Evolutionary conservation across 495 filamentous ascomycete genomes (phyloP).

Genomic region (Neurospora discreta): DNA sequence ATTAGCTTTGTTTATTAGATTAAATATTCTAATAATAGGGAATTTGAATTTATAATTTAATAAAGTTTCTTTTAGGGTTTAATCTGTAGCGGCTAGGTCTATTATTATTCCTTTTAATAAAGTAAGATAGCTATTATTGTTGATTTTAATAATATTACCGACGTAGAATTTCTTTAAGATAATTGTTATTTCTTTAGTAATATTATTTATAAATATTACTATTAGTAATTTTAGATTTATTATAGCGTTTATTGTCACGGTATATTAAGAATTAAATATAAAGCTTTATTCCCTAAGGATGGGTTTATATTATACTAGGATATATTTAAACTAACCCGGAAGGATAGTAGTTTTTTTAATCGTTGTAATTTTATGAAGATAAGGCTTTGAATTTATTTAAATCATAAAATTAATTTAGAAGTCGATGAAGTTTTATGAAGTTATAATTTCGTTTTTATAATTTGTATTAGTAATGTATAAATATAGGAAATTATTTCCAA

Average conservation of each 20-base stretch:
- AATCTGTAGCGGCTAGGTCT: too few species aligned
- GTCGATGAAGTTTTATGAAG: too few species aligned
- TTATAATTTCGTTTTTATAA: too few species aligned
- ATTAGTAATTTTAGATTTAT: background rate
- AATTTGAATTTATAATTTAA: background rate
- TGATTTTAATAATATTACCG: background rate
- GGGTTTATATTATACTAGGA: background rate
- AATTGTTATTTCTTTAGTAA: background rate
- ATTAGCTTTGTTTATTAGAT: background rate
- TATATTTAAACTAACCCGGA: background rate
- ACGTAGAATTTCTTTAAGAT: background rate
- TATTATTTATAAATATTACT: background rate
- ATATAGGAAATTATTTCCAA: too few species aligned
- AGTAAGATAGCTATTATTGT: background rate
- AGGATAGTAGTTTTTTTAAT: background rate
- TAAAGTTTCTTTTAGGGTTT: background rate
- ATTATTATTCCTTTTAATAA: too few species aligned
- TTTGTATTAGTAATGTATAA: too few species aligned
- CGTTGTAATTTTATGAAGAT: background rate
- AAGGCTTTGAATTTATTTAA: background rate
- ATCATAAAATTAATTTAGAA: background rate
- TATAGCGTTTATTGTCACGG: background rate
- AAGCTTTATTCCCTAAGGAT: background rate
- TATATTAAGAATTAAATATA: background rate
- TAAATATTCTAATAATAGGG: background rate